phyloP scores from a whole-genome alignment of 1,139 yeast genomes.

The Hansenula sp. region DNA sequence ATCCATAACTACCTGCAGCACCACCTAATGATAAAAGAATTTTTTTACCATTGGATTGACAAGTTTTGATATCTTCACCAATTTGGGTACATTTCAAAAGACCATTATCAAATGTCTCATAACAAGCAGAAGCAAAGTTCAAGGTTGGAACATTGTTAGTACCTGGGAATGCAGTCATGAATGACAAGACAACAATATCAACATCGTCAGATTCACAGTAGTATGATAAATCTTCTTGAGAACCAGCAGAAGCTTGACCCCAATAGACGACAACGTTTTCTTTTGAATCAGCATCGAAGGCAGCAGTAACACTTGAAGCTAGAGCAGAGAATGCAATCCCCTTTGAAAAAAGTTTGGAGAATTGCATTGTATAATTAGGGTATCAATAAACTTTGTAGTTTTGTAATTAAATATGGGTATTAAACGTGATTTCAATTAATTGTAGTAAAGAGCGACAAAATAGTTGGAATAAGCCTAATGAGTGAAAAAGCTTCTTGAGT shows the following conservation, averaged over 20 bases:
- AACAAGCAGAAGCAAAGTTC: conserved; percentile 71
- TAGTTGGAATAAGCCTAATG: no score
- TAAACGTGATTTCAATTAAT: no score
- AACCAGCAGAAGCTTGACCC: conserved; percentile 87
- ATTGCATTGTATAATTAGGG: conserved; percentile 1
- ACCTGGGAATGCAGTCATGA: conserved; percentile 61
- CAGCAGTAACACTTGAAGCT: conserved; percentile 13
- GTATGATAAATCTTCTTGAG: conserved; percentile 56
- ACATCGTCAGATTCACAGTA: conserved; percentile 69
- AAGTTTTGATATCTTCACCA: conserved; percentile 74
- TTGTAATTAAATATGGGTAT: not conserved
- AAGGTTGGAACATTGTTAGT: conserved; percentile 37
- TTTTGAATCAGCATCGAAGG: conserved; percentile 42
- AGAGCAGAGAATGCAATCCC: conserved; percentile 3
- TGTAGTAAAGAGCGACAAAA: not conserved
- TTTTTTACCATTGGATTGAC: conserved; percentile 76
- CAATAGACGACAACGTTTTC: conserved; percentile 77
- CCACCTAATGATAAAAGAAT: conserved; percentile 87
- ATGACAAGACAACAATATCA: conserved; percentile 71
- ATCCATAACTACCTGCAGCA: conserved; percentile 76
- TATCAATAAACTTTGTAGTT: no score
- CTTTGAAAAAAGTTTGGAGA: not conserved
- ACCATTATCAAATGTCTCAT: conserved; percentile 48
- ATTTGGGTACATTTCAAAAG: conserved; percentile 56
- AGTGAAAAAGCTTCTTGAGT: no score